A percentile compares a stretch with the other conserved stretches of the same genome.
These are phyloP conservation scores for Saccharomycopsis fibuligera DNA, from an alignment of 805 yeast species.

Conservation along the genomic window DNA sequence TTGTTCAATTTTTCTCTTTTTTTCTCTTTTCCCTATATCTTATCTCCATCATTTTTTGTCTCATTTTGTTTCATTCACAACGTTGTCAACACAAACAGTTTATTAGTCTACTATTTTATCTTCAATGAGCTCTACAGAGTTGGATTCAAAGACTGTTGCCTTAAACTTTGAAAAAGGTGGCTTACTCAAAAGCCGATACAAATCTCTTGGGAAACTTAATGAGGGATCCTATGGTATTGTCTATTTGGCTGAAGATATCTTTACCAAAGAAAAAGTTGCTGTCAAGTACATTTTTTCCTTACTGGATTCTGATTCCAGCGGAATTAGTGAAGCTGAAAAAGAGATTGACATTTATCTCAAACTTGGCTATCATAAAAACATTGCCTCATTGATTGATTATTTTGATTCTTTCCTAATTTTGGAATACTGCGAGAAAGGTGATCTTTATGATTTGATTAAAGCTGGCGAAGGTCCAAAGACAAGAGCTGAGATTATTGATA, in stretches of 20 bases:
- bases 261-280: constrained; percentile 57
- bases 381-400: constrained; percentile 69
- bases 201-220: constrained; percentile 66
- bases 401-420: constrained; percentile 75
- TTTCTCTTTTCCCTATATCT: too few relatives aligned
- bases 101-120: too few relatives aligned
- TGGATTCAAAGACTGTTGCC: neutral
- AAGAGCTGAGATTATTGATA: constrained; percentile 78
- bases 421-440: constrained; percentile 83
- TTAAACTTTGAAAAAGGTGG: constrained; percentile 32
- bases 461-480: constrained; percentile 74
- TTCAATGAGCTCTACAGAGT: neutral
- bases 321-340: constrained; percentile 28
- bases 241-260: constrained; percentile 69
- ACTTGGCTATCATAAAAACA: constrained; percentile 69
- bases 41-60: too few relatives aligned
- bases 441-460: constrained; percentile 64
- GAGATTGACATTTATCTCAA: constrained; percentile 70
- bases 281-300: constrained; percentile 74
- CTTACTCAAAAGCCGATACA: constrained; percentile 56
- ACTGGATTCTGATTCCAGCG: constrained; percentile 35
- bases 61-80: too few relatives aligned
- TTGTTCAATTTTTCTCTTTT: too few relatives aligned
- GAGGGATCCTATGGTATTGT: constrained; percentile 95
- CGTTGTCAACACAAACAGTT: too few relatives aligned